These are phyloP conservation scores for Citrus cavaleriei DNA, from an alignment of 345 rosid species.

Conservation along the genomic window DNA sequence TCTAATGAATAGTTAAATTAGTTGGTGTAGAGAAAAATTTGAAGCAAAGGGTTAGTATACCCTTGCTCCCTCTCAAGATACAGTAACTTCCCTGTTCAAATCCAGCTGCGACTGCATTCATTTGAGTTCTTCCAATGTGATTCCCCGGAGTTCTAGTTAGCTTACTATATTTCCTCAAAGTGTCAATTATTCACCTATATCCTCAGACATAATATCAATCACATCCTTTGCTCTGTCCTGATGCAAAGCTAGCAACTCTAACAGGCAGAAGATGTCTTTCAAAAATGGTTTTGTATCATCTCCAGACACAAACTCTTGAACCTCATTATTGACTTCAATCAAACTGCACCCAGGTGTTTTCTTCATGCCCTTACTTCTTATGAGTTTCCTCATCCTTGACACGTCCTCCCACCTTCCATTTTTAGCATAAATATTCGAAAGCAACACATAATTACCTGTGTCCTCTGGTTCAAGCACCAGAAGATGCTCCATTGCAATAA, in stretches of 20 bases:
- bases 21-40: background rate
- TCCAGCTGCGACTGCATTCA: background rate
- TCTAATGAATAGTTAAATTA: background rate
- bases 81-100: background rate
- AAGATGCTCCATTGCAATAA: slow-evolving; percentile 46
- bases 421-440: slow-evolving; percentile 56
- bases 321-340: slow-evolving; percentile 50
- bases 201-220: slow-evolving; percentile 5
- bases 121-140: too few species aligned
- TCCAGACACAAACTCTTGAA: slow-evolving; percentile 52
- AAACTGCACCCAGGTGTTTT: slow-evolving; percentile 54
- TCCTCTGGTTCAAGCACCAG: slow-evolving; percentile 53
- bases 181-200: background rate
- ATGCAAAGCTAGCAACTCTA: slow-evolving; percentile 34
- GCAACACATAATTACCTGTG: slow-evolving; percentile 51
- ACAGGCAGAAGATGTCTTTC: slow-evolving; percentile 29
- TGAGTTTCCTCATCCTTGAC: slow-evolving; percentile 36
- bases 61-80: background rate
- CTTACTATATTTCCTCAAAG: too few species aligned
- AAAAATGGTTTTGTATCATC: slow-evolving; percentile 45
- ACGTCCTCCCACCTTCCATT: slow-evolving; percentile 51
- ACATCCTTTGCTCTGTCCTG: slow-evolving; percentile 2
- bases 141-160: background rate
- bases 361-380: slow-evolving; percentile 43
- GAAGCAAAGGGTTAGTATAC: too few species aligned